Evolutionary conservation across 2,329 filamentous ascomycete genomes (phyloP), one percentile per base, ranked within the genome.

Genomic region (Hypoxylon sp.): DNA sequence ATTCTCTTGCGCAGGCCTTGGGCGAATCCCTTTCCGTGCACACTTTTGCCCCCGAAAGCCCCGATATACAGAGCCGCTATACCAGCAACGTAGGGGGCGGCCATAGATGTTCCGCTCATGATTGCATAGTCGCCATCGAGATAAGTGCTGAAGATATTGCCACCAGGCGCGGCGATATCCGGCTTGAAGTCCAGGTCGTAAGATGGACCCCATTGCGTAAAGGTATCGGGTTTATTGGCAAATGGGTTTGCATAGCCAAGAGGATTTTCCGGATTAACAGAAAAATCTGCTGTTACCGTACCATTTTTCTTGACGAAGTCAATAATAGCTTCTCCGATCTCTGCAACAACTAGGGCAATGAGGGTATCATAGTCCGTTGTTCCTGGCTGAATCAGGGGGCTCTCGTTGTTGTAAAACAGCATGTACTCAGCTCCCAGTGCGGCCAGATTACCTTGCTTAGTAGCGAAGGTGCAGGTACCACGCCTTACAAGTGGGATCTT

Each of bases 51-150:
- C 11, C 80, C 80, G 37, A 76, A 68, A 10, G 71, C 73, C 6
- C 76, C 67, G 54, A 81, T 76, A 48, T 78, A 81, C 14, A 82
- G 74, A 17, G 80, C 80, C 1, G 80, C 79, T 26, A 81, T 76
- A 29, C 82, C 83, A 24, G 83, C 83, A 5, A 84, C 78, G 60
- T 83, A 83, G 1, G 83, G 83, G 51, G 79, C 80, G 3, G 83
- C 80, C 84, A 86, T 86, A 1, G 82, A 84, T 0, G 84, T 86
- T 48, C 84, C 84, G 55, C 79, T 82, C 35, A 82, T 76, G 6
- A 85, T 78, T 3, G 78, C 78, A 59, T 77, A 77, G 3, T 73
- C 74, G 35, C 80, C 73, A 2, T 69, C 46, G 11, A 81, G 81
- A 64, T 81, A 85, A 2, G 83, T 84, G 22, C 81, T 82, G 58